A percentile compares a stretch with the other conserved stretches of the same genome.
Conservation (phyloP, 2,329 filamentous ascomycete genomes). For the Paracorniculantispora psalliotae region DNA sequence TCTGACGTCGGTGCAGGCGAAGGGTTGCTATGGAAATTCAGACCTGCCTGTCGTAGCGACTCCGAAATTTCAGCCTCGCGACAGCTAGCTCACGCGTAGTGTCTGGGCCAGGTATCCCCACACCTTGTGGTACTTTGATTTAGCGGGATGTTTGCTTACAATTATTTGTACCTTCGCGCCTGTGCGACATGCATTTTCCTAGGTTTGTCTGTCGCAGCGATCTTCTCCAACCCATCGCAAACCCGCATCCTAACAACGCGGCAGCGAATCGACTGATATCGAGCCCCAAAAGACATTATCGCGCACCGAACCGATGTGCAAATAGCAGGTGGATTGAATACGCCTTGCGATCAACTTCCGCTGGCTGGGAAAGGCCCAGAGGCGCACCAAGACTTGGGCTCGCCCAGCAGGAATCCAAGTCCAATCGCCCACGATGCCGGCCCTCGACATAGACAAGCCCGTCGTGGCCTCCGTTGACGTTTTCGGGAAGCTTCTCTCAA, state of each 20-base stretch:
- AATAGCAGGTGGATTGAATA: neutral
- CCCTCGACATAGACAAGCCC: slow-evolving; percentile 39
- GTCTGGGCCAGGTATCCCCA: neutral
- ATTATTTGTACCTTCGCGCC: neutral
- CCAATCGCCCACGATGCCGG: slow-evolving; percentile 40
- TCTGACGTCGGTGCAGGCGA: neutral
- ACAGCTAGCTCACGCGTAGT: slow-evolving; percentile 9
- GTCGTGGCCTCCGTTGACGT: slow-evolving; percentile 49
- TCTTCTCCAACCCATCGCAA: neutral
- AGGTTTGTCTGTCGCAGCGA: neutral
- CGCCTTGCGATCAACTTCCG: neutral
- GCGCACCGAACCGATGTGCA: neutral
- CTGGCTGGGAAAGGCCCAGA: neutral
- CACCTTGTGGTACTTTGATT: neutral
- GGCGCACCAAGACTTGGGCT: neutral
- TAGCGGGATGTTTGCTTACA: neutral
- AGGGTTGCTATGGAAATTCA: slow-evolving; percentile 14
- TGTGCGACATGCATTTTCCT: neutral
- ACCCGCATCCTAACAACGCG: neutral
- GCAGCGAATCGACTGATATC: neutral
- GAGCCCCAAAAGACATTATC: too few species aligned
- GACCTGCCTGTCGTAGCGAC: slow-evolving; percentile 14
- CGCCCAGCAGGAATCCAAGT: neutral
- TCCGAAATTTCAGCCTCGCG: slow-evolving; percentile 33
- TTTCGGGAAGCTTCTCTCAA: slow-evolving; percentile 49